Conservation (phyloP, 2,329 filamentous ascomycete genomes). For the Arachnomyces sp. region DNA sequence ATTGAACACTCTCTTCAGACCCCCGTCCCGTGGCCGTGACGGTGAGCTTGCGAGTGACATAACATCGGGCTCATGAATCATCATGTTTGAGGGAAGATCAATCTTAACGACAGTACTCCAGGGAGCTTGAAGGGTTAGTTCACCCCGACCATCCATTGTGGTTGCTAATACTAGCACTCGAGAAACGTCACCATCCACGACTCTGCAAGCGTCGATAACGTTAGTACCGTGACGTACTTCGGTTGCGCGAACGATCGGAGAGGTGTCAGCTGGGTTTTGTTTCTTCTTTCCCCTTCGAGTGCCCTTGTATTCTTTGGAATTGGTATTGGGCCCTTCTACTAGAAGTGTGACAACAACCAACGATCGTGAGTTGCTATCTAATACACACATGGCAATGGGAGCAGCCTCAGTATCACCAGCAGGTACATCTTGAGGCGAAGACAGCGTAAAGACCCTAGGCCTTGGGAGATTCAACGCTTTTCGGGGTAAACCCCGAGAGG, state of each 20-base stretch:
- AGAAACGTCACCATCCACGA: conserved; percentile 58
- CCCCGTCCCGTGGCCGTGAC: conserved; percentile 46
- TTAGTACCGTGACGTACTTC: conserved; percentile 53
- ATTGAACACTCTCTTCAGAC: conserved; percentile 38
- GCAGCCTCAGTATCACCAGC: conserved; percentile 24
- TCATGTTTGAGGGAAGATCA: conserved; percentile 50
- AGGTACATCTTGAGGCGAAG: conserved; percentile 33
- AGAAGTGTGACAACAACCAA: conserved; percentile 60
- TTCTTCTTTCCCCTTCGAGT: conserved; percentile 19
- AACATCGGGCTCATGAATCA: conserved; percentile 51
- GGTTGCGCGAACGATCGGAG: conserved; percentile 27
- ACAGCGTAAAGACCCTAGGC: conserved; percentile 55
- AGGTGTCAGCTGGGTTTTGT: not conserved
- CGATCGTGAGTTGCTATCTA: conserved; percentile 59
- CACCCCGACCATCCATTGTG: conserved; percentile 53
- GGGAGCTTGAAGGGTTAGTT: conserved; percentile 64
- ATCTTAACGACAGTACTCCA: conserved; percentile 65
- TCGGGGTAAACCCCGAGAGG: conserved; percentile 20
- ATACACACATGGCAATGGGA: conserved; percentile 50
- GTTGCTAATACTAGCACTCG: conserved; percentile 64
- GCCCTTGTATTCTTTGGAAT: conserved; percentile 19
- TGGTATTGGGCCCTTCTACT: conserved; percentile 35
- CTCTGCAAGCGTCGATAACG: conserved; percentile 63
- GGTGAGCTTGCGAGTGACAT: conserved; percentile 48
- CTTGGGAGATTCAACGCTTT: conserved; percentile 19